Base-by-base conservation (phyloP, 345 rosid species). In the Arabidopsis arenosa region DNA sequence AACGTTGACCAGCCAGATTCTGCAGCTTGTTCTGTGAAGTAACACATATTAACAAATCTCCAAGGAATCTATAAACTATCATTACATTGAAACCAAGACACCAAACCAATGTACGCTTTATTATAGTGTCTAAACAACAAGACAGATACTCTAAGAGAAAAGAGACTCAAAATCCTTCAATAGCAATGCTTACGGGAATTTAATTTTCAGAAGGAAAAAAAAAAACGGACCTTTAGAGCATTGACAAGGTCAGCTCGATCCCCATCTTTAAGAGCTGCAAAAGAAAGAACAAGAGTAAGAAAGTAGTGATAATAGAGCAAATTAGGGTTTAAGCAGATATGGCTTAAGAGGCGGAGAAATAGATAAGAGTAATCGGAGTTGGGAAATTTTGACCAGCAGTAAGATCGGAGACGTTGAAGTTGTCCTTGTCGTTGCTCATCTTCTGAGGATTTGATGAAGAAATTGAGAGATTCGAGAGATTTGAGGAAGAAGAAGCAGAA, bases 341-440 rank as follows among this genome's bases (percentile, higher is more conserved):
- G 1, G 67, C 36, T 5, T 3, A 35, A 72, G 68, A 63, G 30
- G 28, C 15, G 35, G 4, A 30, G 40, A 63, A 6, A 9, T 48
- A 48, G 49, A 60, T 14, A 35, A 45, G 56, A n/a, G 30, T 6
- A 4, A 59, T 2, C 26, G 15, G 32, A 39, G 64, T 28, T 1
- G 9, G 3, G 33, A 3, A 43, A 0, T 21, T 21, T 23, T 60
- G 57, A 93, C 96, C 88, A 4, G 88, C 81, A 44, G 79, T 70
- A 74, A 93, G 96, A 83, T 86, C 91, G 58, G 91, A 63, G 86
- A 91, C 77, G 81, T 21, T 81, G 87, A 91, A 81, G 85, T 66
- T 89, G 45, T 77, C 88, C 54, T 83, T 87, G 70, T 85, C 87
- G 77, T 63, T 79, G 80, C 89, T 84, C 97, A 88, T 89, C 74